A percentile compares a stretch with the other conserved stretches of the same genome.
These are phyloP conservation scores for Erodium maritimum DNA, from an alignment of 345 rosid species.

Conservation along the genomic window DNA sequence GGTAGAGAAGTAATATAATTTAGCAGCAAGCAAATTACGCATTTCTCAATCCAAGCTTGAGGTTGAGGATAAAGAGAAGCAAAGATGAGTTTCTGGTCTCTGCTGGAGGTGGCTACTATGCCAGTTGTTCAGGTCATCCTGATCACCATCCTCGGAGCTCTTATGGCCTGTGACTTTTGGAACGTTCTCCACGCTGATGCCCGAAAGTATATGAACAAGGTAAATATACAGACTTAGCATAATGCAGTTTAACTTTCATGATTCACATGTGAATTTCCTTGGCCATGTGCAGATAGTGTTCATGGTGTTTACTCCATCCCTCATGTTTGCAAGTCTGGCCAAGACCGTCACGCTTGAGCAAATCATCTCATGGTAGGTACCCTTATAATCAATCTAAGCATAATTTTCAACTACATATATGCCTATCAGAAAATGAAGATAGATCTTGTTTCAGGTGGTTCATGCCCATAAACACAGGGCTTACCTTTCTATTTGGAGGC, in stretches of 20 bases:
- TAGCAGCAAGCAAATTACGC: no score
- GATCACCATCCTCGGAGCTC: slow-evolving; percentile 67
- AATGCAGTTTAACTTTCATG: no score
- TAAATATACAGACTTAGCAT: slow-evolving; percentile 11
- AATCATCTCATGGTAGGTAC: slow-evolving; percentile 63
- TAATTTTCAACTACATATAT: no score
- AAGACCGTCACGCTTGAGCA: slow-evolving; percentile 75
- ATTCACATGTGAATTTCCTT: no score
- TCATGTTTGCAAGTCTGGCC: slow-evolving; percentile 80
- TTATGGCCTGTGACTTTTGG: slow-evolving; percentile 52
- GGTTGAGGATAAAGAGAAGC: neutral
- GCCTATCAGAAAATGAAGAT: no score
- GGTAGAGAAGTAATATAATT: no score
- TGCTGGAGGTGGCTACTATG: slow-evolving; percentile 77
- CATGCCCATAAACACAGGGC: slow-evolving; percentile 80
- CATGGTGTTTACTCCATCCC: slow-evolving; percentile 62
- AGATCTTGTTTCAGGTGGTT: slow-evolving; percentile 71
- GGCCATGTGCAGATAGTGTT: slow-evolving; percentile 85
- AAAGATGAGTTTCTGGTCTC: slow-evolving; percentile 79
- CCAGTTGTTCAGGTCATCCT: slow-evolving; percentile 71
- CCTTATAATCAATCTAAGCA: no score
- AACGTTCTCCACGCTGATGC: slow-evolving; percentile 54
- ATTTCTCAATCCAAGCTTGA: no score
- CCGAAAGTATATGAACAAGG: slow-evolving; percentile 74
- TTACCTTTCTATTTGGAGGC: slow-evolving; percentile 73